Evolutionary conservation across 139 green algal species (phyloP), one percentile per base, ranked within the genome.

Genomic region (Gonium pectorale): DNA sequence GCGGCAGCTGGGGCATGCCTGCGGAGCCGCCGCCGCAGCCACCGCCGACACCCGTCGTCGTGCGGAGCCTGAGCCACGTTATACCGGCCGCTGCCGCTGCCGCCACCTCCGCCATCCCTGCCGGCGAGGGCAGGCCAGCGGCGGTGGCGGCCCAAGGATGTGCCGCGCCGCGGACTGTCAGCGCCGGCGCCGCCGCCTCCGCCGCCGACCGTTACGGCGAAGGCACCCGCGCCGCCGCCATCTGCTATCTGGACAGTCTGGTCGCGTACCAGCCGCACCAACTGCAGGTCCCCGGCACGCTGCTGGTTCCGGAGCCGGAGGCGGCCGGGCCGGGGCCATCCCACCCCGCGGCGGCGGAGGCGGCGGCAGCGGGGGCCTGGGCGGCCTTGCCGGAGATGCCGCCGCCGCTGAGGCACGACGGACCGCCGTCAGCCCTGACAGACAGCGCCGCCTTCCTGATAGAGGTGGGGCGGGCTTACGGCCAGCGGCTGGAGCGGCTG

Each of bases 251-350:
- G 0, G 40, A 37, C 72, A 54, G 51, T 35, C 35, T 80, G 22
- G 7, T 54, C 19, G 26, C 49, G 6, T 54, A 54, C 27, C 72
- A 80, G 52, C 72, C 72, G 35, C 35, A 29, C 5, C 72, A 80
- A 7, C 38, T 80, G 49, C 31, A 35, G 15, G 2, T 35, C 5
- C 22, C 5, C 2, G 35, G 51, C 6, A 37, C 52, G 1, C 52
- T 52, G 31, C 21, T 67, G 52, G 51, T 80, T 52, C 72, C 72
- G 35, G 35, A 80, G 35, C 72, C 49, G 46, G 22, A 33, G 68
- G 21, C 62, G 11, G 29, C 62, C 13, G 31, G 31, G 62, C 31
- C 62, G 29, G 31, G 9, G 31, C 11, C 62, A 24, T 11, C n/a
- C 13, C 17, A 41, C 7, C 17, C 62, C 15, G 46, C 49, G 72